Evolutionary conservation across 2,329 filamentous ascomycete species (phyloP), one percentile per base, ranked within the genome.

Genomic region (Monilinia aucupariae): DNA sequence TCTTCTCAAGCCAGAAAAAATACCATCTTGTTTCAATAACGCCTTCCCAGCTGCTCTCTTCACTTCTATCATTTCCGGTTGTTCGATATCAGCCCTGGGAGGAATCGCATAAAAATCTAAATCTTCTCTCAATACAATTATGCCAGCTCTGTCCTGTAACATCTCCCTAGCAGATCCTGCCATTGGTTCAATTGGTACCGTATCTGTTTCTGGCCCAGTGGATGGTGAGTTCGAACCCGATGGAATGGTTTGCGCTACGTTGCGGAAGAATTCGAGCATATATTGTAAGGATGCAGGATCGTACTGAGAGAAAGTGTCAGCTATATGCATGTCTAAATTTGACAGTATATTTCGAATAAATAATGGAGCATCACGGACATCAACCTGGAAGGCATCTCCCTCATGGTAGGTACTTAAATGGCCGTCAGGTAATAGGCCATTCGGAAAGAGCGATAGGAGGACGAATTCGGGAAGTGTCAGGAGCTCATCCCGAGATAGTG

Each of bases 251-350:
- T 97, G 92, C 61, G 94, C 94, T 67, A 99, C 93, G 69, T 88
- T 87, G 68, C 94, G 89, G 81, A 99, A 99, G 78, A 99, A 99
- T 72, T 97, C 93, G 68, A 99, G 85, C 94, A 99, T 99, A 79
- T 97, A 99, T 78, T 97, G 92, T 62, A 99, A 85, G 54, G 93
- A 97, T 60, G 88, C 87, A 30, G 94, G 93, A 76, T 99, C 94
- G 79, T 97, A 99, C 94, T 99, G 79, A 70, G 77, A 67, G 68
- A 64, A 70, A 69, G 68, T 70, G 76, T 79, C 71, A 80, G 77
- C 74, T 75, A 75, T 77, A 71, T 73, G 56, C 60, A 77, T 74
- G 72, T 76, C 70, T 70, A 75, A 72, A 75, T 78, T 77, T 66
- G 66, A 62, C 59, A 72, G 67, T 64, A 73, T 65, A 66, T 68